Evolutionary conservation across 768 basidiomycete species (phyloP).

Genomic region (Flagelloscypha sp.): DNA sequence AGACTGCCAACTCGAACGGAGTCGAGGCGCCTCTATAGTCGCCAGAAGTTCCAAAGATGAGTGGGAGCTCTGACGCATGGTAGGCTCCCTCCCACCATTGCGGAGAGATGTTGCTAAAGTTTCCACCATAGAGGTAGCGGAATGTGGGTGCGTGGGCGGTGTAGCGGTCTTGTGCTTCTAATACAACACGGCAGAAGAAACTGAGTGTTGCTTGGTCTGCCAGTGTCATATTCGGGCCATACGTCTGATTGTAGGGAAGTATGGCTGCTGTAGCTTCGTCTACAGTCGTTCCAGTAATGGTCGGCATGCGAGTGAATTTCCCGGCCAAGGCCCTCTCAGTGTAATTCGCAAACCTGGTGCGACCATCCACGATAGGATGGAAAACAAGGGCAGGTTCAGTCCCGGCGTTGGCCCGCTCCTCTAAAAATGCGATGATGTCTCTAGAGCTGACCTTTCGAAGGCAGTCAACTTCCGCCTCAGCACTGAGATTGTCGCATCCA

Average conservation of each 20-base stretch:
- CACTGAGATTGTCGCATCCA: constrained; percentile 8
- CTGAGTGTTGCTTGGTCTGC: constrained; percentile 1
- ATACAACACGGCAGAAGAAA: constrained; percentile 6
- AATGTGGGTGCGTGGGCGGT: constrained; percentile 5
- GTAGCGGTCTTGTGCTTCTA: constrained; percentile 4
- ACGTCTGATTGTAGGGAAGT: constrained; percentile 3
- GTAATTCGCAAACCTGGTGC: constrained; percentile 8
- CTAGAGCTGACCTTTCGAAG: constrained; percentile 6
- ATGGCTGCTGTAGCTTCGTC: constrained; percentile 7
- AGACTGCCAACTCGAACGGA: constrained; percentile 9
- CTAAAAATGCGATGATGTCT: constrained; percentile 9
- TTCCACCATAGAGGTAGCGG: constrained; percentile 9
- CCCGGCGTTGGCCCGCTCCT: constrained; percentile 7
- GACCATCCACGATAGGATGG: too few relatives aligned
- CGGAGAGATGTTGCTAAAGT: constrained; percentile 6
- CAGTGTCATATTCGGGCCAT: constrained; percentile 6
- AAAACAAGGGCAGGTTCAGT: constrained; percentile 6
- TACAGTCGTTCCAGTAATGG: constrained; percentile 7
- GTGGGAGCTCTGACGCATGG: constrained; percentile 12
- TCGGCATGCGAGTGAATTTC: constrained; percentile 4
- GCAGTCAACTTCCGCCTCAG: constrained; percentile 7
- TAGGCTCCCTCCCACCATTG: constrained; percentile 10
- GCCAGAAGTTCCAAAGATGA: constrained; percentile 15
- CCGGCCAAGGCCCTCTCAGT: constrained; percentile 4
- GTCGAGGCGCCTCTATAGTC: constrained; percentile 4